A percentile compares a stretch with the other conserved stretches of the same genome.
phyloP scores from a whole-genome alignment of 1,284 basidiomycete genomes.

The Lentinula novae-zelandiae region DNA sequence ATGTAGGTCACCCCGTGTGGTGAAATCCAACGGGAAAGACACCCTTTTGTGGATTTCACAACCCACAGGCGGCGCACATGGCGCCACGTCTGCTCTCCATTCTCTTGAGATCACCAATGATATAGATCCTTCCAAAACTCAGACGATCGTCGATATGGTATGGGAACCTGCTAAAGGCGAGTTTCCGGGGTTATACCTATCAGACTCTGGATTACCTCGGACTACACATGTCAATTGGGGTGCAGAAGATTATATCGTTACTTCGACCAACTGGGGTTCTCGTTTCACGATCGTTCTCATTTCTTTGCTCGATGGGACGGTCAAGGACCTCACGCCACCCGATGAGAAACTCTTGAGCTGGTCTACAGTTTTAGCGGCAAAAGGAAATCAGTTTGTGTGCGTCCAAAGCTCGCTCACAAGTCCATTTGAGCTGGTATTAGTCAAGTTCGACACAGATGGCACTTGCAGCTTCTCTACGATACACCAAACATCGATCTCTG shows the following conservation, averaged over 20 bases:
- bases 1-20: slow-evolving; percentile 55
- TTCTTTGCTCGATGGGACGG: slow-evolving; percentile 30
- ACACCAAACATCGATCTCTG: slow-evolving; percentile 19
- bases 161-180: slow-evolving; percentile 30
- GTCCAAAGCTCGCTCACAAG: slow-evolving; percentile 45
- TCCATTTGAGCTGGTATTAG: slow-evolving; percentile 50
- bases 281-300: slow-evolving; percentile 45
- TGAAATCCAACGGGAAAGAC: slow-evolving; percentile 22
- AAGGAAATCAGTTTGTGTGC: slow-evolving; percentile 39
- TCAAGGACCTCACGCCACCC: slow-evolving; percentile 40
- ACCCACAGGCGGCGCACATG: slow-evolving; percentile 56
- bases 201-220: slow-evolving; percentile 39
- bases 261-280: slow-evolving; percentile 51
- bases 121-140: slow-evolving; percentile 8
- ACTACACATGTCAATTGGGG: slow-evolving; percentile 38
- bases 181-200: slow-evolving; percentile 64
- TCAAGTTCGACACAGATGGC: slow-evolving; percentile 30
- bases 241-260: slow-evolving; percentile 31
- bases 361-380: slow-evolving; percentile 52
- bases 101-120: slow-evolving; percentile 29
- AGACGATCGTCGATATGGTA: slow-evolving; percentile 37
- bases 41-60: slow-evolving; percentile 55
- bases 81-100: slow-evolving; percentile 51
- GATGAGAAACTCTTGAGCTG: slow-evolving; percentile 40
- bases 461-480: slow-evolving; percentile 32